Conservation (phyloP, 177 flowering plant genomes). For the Vitis hybrid region DNA sequence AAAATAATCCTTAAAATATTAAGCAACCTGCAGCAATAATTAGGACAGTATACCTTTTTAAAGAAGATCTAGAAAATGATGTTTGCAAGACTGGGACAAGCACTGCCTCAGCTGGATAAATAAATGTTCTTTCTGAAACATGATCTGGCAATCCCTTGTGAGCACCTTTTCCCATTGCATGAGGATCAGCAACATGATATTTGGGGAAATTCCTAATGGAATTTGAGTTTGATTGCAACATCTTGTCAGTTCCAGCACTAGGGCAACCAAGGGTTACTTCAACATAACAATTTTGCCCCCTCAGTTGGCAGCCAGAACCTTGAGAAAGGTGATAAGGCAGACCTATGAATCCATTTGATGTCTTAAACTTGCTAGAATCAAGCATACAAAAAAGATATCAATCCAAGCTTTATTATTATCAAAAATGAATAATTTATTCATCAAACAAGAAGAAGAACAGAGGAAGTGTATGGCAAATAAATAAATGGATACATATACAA, state of each 20-base stretch:
- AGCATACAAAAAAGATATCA: background rate
- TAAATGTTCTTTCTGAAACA: slow-evolving; percentile 61
- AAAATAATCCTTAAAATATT: background rate
- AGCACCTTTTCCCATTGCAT: slow-evolving; percentile 36
- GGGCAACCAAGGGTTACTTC: slow-evolving; percentile 81
- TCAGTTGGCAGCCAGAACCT: slow-evolving; percentile 53
- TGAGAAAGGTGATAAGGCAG: slow-evolving; percentile 60
- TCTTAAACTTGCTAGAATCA: slow-evolving; percentile 47
- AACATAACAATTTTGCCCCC: slow-evolving; percentile 74
- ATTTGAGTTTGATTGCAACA: slow-evolving; percentile 28
- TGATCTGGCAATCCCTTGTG: slow-evolving; percentile 43
- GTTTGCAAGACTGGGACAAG: slow-evolving; percentile 82
- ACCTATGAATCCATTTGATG: slow-evolving; percentile 58
- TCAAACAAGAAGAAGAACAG: background rate
- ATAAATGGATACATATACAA: background rate
- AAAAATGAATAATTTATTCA: background rate
- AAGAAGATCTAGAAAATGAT: slow-evolving; percentile 68
- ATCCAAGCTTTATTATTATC: background rate
- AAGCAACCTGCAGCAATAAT: background rate
- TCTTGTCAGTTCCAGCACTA: slow-evolving; percentile 33
- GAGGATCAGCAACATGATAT: slow-evolving; percentile 39
- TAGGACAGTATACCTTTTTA: slow-evolving; percentile 61
- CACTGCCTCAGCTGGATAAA: slow-evolving; percentile 93
- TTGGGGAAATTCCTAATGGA: slow-evolving; percentile 32
- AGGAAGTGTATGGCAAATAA: background rate